These are phyloP conservation scores for Chiua sp. DNA, from an alignment of 1,284 basidiomycete genomes.

Conservation along the genomic window DNA sequence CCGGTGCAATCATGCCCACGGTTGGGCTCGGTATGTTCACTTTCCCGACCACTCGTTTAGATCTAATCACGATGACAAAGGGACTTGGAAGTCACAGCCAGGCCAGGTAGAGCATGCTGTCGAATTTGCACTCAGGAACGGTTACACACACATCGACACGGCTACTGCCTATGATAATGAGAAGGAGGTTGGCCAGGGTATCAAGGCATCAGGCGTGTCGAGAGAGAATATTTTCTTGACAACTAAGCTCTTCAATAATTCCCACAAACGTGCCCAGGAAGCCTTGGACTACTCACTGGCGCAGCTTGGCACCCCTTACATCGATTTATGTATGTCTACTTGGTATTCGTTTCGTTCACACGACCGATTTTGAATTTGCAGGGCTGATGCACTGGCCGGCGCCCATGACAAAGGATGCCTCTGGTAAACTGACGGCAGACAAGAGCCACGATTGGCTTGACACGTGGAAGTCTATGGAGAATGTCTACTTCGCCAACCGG, in stretches of 20 bases:
- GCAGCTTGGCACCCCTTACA: slow-evolving; percentile 72
- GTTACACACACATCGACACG: slow-evolving; percentile 80
- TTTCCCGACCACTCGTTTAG: no score
- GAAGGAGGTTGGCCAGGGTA: slow-evolving; percentile 76
- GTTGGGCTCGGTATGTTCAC: slow-evolving; percentile 57
- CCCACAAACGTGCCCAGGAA: no score
- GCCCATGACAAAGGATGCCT: slow-evolving; percentile 55
- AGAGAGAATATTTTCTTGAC: slow-evolving; percentile 72
- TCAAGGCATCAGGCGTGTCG: slow-evolving; percentile 72
- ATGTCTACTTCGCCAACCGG: slow-evolving; percentile 63
- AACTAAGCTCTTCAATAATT: slow-evolving; percentile 52
- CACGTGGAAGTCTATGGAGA: slow-evolving; percentile 84
- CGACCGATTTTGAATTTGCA: slow-evolving; percentile 21
- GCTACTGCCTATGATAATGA: slow-evolving; percentile 58
- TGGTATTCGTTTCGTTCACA: background rate
- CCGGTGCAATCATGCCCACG: slow-evolving; percentile 57
- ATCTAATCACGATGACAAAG: slow-evolving; percentile 18
- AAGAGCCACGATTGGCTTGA: slow-evolving; percentile 67
- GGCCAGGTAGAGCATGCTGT: slow-evolving; percentile 72
- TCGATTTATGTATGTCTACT: slow-evolving; percentile 72
- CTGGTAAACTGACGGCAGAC: slow-evolving; percentile 44
- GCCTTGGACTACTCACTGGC: slow-evolving; percentile 25
- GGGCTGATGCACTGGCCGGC: slow-evolving; percentile 86
- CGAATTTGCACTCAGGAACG: slow-evolving; percentile 69
- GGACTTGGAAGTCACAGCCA: slow-evolving; percentile 78